Conservation (phyloP, 768 basidiomycete genomes). For the Epithele typhae region DNA sequence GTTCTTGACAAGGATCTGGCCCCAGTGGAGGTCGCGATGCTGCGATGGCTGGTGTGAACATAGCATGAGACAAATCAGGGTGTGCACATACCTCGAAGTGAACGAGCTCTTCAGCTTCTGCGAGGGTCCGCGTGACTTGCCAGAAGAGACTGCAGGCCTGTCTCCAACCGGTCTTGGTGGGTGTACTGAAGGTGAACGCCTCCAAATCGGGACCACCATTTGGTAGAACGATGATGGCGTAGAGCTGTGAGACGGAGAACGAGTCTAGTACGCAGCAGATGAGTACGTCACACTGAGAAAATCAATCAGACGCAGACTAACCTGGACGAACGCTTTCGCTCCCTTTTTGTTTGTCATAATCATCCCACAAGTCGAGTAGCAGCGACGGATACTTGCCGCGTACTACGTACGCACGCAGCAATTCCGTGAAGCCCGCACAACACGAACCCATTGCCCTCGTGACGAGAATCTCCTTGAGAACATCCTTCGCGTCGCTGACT, state of each 20-base stretch:
- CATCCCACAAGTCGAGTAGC: slow-evolving; percentile 84
- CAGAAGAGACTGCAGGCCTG: slow-evolving; percentile 89
- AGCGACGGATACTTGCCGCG: slow-evolving; percentile 78
- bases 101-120: slow-evolving; percentile 73
- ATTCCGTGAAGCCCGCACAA: slow-evolving; percentile 73
- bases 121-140: slow-evolving; percentile 79
- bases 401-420: slow-evolving; percentile 83
- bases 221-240: slow-evolving; percentile 85
- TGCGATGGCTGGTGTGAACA: slow-evolving; percentile 37
- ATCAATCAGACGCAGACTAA: slow-evolving; percentile 28
- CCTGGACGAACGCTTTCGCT: slow-evolving; percentile 86
- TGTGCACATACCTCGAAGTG: slow-evolving; percentile 74
- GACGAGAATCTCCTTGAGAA: slow-evolving; percentile 77
- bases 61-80: background rate
- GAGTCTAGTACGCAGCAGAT: slow-evolving; percentile 49
- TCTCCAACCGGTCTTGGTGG: slow-evolving; percentile 65
- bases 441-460: slow-evolving; percentile 74
- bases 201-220: slow-evolving; percentile 93
- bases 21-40: slow-evolving; percentile 99
- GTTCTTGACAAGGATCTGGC: slow-evolving; percentile 84
- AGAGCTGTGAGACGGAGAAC: slow-evolving; percentile 73
- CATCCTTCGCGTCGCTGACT: slow-evolving; percentile 68
- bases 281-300: background rate
- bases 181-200: slow-evolving; percentile 61
- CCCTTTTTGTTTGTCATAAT: slow-evolving; percentile 67